These are phyloP conservation scores for Cladophialophora exuberans DNA, from an alignment of 2,329 filamentous ascomycete species.

Conservation along the genomic window DNA sequence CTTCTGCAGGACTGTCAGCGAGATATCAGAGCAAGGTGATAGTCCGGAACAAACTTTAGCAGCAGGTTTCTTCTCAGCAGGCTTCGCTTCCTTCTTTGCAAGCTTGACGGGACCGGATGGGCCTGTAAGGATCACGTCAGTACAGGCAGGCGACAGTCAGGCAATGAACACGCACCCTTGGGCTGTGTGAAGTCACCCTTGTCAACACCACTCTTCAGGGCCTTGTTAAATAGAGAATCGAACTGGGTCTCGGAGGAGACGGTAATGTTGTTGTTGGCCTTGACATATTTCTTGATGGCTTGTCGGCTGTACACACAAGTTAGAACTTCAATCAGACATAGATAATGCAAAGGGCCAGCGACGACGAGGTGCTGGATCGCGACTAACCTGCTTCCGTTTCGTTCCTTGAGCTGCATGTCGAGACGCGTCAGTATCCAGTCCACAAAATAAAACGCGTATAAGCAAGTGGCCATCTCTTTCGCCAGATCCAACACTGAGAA, in stretches of 20 bases:
- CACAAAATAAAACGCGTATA: background rate
- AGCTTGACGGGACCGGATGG: slow-evolving; percentile 91
- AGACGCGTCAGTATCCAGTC: slow-evolving; percentile 52
- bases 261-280: slow-evolving; percentile 72
- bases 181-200: slow-evolving; percentile 86
- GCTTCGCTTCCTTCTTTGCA: slow-evolving; percentile 71
- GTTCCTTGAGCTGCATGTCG: slow-evolving; percentile 66
- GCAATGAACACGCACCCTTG: slow-evolving; percentile 68
- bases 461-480: slow-evolving; percentile 7
- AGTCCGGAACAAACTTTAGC: slow-evolving; percentile 35
- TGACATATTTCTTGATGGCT: slow-evolving; percentile 75
- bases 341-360: slow-evolving; percentile 31
- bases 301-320: slow-evolving; percentile 59
- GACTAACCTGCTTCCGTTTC: slow-evolving; percentile 69
- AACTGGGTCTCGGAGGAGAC: slow-evolving; percentile 61
- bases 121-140: slow-evolving; percentile 53
- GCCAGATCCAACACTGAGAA: background rate
- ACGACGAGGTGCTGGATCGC: slow-evolving; percentile 25
- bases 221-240: slow-evolving; percentile 82
- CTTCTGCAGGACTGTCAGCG: slow-evolving; percentile 30
- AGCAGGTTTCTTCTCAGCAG: slow-evolving; percentile 45
- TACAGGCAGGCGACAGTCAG: background rate
- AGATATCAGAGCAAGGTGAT: background rate
- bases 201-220: slow-evolving; percentile 78
- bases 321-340: slow-evolving; percentile 16